Evolutionary conservation across 1,284 basidiomycete species (phyloP), one percentile per base, ranked within the genome.

Genomic region (Vanrija sp.): DNA sequence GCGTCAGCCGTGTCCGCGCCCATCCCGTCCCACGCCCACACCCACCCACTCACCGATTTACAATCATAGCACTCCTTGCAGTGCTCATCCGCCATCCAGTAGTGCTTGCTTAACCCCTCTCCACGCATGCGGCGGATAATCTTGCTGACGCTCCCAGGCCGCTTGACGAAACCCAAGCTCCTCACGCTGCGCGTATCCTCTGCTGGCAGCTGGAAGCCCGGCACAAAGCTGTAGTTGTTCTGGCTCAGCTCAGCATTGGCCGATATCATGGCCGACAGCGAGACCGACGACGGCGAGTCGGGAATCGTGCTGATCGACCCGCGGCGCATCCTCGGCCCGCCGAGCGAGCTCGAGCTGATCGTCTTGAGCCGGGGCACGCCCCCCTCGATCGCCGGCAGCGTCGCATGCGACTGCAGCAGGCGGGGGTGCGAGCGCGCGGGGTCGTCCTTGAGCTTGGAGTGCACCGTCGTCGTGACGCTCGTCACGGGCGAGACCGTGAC

Each of bases 11-110:
- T 14, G 31, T 31, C 12, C 12, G 31, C 12, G 31, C 31, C 10
- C 31, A 14, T 14, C 12, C 24, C 5, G 5, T 9, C 31, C 7
- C 15, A 2, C 47, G 48, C 23, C 19, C 23, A 6, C 41, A 16
- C 27, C 18, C 6, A 1, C 25, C 16, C 3, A 56, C 69, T 61
- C 49, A 75, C 70, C 16, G 70, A 73, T 59, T 73, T 90, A 78
- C 92, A 96, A 71, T 94, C 89, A 69, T 90, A 94, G 69, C 92
- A 96, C 67, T 97, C 95, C 69, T 89, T 96, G 66, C 89, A 91
- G 53, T 89, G 88, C 67, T 94, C 90, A 69, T 98, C 96, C 57
- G 93, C 89, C 89, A 96, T 95, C 93, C 93, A 97, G 69, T 95
- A 96, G 67, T 94, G 89, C 59, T 54, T 75, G 52, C 61, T 67